A percentile compares a stretch with the other conserved stretches of the same genome.
These are phyloP conservation scores for Gillenia trifoliata DNA, from an alignment of 306 rosid genomes.

Conservation along the genomic window DNA sequence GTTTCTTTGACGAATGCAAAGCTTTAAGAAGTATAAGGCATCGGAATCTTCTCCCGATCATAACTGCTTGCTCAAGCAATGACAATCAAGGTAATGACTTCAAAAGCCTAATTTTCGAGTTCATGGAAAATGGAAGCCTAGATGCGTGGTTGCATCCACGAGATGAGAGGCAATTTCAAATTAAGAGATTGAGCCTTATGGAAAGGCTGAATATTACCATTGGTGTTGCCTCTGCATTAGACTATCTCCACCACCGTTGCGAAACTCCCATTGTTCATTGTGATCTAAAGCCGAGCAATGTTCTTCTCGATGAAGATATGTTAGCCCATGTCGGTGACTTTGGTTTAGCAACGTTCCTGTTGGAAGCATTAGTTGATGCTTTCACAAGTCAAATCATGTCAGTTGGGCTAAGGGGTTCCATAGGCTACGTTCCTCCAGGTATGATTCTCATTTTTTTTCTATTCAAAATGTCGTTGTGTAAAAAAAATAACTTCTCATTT, in stretches of 20 bases:
- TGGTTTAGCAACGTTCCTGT: constrained; percentile 16
- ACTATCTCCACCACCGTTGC: neutral
- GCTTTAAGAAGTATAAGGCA: constrained; percentile 21
- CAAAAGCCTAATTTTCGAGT: constrained; percentile 31
- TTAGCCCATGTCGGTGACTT: neutral
- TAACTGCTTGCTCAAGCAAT: constrained; percentile 22
- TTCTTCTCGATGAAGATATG: constrained; percentile 26
- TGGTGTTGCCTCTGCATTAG: constrained; percentile 18
- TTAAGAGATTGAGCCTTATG: constrained; percentile 9
- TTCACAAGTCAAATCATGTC: constrained; percentile 2
- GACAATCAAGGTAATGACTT: constrained; percentile 20
- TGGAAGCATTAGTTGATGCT: constrained; percentile 5
- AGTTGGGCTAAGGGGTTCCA: neutral
- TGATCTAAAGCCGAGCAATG: constrained; percentile 3
- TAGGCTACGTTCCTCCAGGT: constrained; percentile 28
- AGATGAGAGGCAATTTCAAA: neutral
- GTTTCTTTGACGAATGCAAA: neutral
- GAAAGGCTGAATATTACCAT: constrained; percentile 21
- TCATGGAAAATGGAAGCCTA: constrained; percentile 29
- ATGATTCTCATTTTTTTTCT: neutral
- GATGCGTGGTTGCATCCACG: constrained; percentile 26
- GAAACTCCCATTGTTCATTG: neutral
- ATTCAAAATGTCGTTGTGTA: too few relatives aligned
- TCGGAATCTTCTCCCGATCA: constrained; percentile 33
- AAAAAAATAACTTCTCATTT: too few relatives aligned